A percentile compares a stretch with the other conserved stretches of the same genome.
phyloP scores from a whole-genome alignment of 2,329 filamentous ascomycete genomes.

The Chrysosporium queenslandicum region DNA sequence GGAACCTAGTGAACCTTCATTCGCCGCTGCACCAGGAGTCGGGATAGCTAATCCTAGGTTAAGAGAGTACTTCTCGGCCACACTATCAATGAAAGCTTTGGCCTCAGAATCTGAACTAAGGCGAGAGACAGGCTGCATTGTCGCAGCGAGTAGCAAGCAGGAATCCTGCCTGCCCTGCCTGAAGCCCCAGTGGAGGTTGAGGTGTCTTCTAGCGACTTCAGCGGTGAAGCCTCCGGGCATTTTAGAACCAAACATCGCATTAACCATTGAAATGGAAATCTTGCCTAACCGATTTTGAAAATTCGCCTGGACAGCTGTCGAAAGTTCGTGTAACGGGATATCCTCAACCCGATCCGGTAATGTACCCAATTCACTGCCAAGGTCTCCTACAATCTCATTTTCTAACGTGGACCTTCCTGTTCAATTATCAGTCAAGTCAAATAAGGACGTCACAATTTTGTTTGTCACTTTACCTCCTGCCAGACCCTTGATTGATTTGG shows the following conservation, averaged over 20 bases:
- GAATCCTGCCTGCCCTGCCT: conserved; percentile 16
- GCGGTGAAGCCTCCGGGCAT: conserved; percentile 25
- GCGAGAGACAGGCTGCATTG: conserved; percentile 20
- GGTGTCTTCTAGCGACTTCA: conserved; percentile 18
- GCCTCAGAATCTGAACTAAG: conserved; percentile 18
- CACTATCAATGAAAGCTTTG: conserved; percentile 20
- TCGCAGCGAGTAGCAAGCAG: conserved; percentile 21
- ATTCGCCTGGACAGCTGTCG: conserved; percentile 21
- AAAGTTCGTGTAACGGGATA: conserved; percentile 27
- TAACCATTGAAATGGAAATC: conserved; percentile 23
- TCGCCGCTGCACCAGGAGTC: neutral
- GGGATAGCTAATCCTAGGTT: neutral
- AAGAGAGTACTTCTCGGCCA: conserved; percentile 15
- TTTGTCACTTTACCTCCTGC: conserved; percentile 19
- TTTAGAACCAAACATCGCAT: conserved; percentile 14
- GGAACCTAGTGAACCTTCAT: neutral
- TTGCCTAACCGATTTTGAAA: conserved; percentile 25
- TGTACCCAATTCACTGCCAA: conserved; percentile 33
- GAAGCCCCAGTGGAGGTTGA: conserved; percentile 24
- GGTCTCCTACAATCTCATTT: conserved; percentile 39
- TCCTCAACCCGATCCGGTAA: conserved; percentile 36
- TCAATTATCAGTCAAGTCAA: neutral
- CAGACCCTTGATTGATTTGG: conserved; percentile 28
- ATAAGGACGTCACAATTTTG: neutral
- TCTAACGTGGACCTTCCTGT: conserved; percentile 37